Base-by-base conservation (phyloP, 345 rosid species). In the Reutealis trisperma region DNA sequence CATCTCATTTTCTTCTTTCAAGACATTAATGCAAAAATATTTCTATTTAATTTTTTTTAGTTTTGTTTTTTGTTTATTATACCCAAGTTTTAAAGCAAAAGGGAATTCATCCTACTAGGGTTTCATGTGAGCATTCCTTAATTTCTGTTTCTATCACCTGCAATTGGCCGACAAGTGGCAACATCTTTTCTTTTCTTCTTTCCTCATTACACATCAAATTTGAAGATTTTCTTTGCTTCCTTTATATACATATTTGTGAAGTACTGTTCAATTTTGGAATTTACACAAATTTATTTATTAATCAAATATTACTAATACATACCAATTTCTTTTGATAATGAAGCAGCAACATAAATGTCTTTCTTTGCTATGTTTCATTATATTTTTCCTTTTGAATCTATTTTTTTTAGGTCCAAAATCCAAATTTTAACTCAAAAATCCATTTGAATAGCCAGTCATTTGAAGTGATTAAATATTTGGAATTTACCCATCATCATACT, bases 91-190 rank as follows among this genome's bases (percentile, higher is more conserved):
- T 13, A 8, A 13, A 47, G 4, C 55, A 51, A 12, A 12, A 14
- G 37, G 18, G 37, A 37, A 4, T 61, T 32, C n/a, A 21, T 51
- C 32, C 15, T 49, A 51, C 27, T 45, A 69, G 72, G 59, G 72
- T 69, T 69, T 69, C 72, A 69, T 69, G 59, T 69, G 72, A 41
- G 4, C 16, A 5, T 69, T 49, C 72, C 72, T 69, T 49, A 69
- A 24, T 69, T 69, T 69, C 72, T 49, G 72, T 54, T 11, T 21
- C 42, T 49, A 3, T 69, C n/a, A 25, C 34, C 25, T 69, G n/a
- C 72, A 49, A 5, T 41, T 69, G 5, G 59, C 72, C 59, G 72
- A 69, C 72, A 69, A 13, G 22, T 69, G 72, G 27, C 72, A 0
- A 37, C 6, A 4, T 37, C 19, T 11, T 13, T 69, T 49, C 34